Evolutionary conservation across 2,329 filamentous ascomycete species (phyloP).

Genomic region (Hirsutella thompsonii): DNA sequence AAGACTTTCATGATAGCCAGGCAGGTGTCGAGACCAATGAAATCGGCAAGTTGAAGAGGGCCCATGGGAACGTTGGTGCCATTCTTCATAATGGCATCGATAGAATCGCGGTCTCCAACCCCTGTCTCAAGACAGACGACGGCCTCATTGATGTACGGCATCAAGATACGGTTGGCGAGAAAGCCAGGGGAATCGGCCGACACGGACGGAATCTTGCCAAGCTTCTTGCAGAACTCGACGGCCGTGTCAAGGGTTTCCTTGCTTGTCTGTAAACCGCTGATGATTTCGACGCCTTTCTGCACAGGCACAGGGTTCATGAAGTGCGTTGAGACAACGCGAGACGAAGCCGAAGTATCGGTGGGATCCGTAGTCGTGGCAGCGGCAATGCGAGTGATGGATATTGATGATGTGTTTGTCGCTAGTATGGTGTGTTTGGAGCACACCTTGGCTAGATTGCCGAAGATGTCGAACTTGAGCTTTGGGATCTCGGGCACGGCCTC

Average conservation of each 20-base stretch:
- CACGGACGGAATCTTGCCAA: constrained; percentile 85
- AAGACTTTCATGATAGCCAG: constrained; percentile 94
- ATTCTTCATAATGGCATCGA: constrained; percentile 98
- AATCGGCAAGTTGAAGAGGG: constrained; percentile 83
- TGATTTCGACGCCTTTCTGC: constrained; percentile 96
- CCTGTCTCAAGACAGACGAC: constrained; percentile 92
- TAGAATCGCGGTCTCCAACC: constrained; percentile 77
- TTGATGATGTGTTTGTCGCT: constrained; percentile 97
- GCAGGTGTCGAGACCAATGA: constrained; percentile 94
- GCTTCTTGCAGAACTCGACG: constrained; percentile 72
- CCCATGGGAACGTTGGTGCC: constrained; percentile 99
- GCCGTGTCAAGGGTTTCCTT: constrained; percentile 69
- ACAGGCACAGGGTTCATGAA: constrained; percentile 99
- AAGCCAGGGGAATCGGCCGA: constrained; percentile 90
- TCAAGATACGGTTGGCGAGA: constrained; percentile 89
- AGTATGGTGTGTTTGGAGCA: constrained; percentile 78
- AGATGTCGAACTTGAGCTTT: constrained; percentile 77
- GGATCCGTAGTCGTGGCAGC: constrained; percentile 71
- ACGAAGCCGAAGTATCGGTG: constrained; percentile 66
- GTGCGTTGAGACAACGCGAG: constrained; percentile 86
- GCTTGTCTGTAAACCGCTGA: constrained; percentile 85
- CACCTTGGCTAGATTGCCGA: constrained; percentile 67
- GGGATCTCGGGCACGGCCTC: constrained; percentile 93
- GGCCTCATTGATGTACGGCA: constrained; percentile 99
- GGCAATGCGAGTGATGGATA: constrained; percentile 92